Percentiles rank a stretch among this genome's conserved stretches.
phyloP scores from a whole-genome alignment of 495 filamentous ascomycete species.

The Tuber melanosporum region DNA sequence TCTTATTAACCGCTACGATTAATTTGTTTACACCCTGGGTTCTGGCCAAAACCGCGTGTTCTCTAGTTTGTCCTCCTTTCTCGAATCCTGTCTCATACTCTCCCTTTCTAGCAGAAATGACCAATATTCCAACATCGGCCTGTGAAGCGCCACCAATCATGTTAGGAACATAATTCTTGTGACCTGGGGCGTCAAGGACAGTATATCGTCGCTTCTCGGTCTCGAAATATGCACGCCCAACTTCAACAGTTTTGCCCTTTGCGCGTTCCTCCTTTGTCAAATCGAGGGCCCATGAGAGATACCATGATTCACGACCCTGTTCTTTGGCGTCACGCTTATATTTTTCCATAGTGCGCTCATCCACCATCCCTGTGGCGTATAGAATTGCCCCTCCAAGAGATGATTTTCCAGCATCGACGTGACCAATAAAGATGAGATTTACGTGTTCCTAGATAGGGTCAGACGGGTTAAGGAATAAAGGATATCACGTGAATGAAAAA shows the following conservation, averaged over 20 bases:
- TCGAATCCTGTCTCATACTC: constrained; percentile 99
- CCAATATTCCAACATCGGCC: constrained; percentile 89
- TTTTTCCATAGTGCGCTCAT: constrained; percentile 96
- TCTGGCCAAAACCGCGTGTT: constrained; percentile 94
- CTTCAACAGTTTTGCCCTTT: constrained; percentile 98
- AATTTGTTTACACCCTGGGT: constrained; percentile 97
- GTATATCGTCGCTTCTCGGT: constrained; percentile 82
- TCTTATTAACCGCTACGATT: constrained; percentile 92
- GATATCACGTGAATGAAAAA: constrained; percentile 3
- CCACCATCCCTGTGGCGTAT: constrained; percentile 94
- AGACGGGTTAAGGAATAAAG: not conserved
- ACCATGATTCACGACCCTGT: constrained; percentile 95
- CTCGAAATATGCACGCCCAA: constrained; percentile 94
- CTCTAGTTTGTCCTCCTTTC: constrained; percentile 93
- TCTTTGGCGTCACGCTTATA: constrained; percentile 96
- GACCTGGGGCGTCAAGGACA: constrained; percentile 91
- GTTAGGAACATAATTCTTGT: constrained; percentile 91
- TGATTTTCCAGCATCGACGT: constrained; percentile 96
- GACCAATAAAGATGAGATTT: constrained; percentile 96
- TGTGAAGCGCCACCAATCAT: constrained; percentile 97
- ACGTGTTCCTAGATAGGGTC: constrained; percentile 64
- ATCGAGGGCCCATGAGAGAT: constrained; percentile 95
- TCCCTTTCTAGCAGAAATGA: constrained; percentile 94
- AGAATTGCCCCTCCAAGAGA: constrained; percentile 89
- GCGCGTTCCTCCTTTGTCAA: constrained; percentile 89